phyloP scores from a whole-genome alignment of 2,329 filamentous ascomycete genomes.

The Colletotrichum gigasporum region DNA sequence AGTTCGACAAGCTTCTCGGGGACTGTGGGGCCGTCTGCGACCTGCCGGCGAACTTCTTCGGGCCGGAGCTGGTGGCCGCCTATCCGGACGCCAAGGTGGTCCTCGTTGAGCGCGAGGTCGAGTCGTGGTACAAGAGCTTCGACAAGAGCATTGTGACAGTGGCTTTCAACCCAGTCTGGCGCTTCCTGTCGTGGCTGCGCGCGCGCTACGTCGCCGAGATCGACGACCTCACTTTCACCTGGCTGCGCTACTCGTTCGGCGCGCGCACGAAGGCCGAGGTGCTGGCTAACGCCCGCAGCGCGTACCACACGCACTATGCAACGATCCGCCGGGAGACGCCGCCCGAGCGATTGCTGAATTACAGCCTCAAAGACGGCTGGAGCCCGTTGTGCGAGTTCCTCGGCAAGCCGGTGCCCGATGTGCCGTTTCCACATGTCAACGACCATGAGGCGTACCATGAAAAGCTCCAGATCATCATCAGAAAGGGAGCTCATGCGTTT shows the following conservation, averaged over 20 bases:
- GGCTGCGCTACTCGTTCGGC: constrained; percentile 38
- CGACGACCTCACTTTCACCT: constrained; percentile 29
- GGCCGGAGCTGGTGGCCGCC: constrained; percentile 48
- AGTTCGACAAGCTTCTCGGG: constrained; percentile 34
- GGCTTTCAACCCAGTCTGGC: constrained; percentile 38
- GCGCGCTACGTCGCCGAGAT: constrained; percentile 36
- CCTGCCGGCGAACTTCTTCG: constrained; percentile 48
- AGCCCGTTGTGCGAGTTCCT: constrained; percentile 47
- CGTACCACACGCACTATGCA: constrained; percentile 15
- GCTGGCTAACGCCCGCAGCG: constrained; percentile 29
- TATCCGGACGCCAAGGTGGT: constrained; percentile 55
- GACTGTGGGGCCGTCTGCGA: constrained; percentile 46
- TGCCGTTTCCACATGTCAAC: constrained; percentile 34
- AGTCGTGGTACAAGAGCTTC: constrained; percentile 40
- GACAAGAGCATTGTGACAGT: constrained; percentile 34
- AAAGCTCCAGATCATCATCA: constrained; percentile 10
- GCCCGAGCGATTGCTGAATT: constrained; percentile 20
- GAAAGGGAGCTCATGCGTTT: background rate
- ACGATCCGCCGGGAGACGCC: constrained; percentile 4
- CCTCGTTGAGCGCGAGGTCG: constrained; percentile 40
- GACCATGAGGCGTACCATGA: constrained; percentile 14
- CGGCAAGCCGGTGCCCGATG: constrained; percentile 41
- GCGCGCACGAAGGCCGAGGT: background rate
- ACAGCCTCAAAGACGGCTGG: constrained; percentile 42
- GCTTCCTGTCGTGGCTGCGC: constrained; percentile 29